Evolutionary conservation across 2,329 filamentous ascomycete species (phyloP), one percentile per base, ranked within the genome.

Genomic region (Venturiaceae sp.): DNA sequence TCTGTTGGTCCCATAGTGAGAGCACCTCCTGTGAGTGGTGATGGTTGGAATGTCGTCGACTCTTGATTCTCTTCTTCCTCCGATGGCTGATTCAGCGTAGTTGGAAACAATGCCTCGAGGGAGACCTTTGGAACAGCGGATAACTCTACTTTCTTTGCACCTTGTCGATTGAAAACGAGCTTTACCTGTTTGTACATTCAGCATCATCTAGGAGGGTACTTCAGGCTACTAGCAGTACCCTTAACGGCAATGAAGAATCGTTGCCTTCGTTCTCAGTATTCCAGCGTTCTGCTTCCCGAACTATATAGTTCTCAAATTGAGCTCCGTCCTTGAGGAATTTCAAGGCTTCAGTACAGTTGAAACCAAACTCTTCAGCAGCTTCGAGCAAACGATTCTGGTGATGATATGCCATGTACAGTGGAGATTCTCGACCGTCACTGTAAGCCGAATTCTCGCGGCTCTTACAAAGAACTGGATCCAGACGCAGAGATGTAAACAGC

Each of bases 331-430:
- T n/a, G 23, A 53, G 34, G 21, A 53, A 37, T 8, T 21, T 11
- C 7, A 53, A 19, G 13, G 13, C 52, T 7, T 53, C 34, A n/a
- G 30, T 8, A 32, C 30, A 36, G 9, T 53, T 30, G 26, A 30
- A 50, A 7, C 44, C 44, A 11, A 57, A 57, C 13, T 39, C n/a
- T 19, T 32, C 11, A 21, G 79, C 77, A 46, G 80, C 76, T 65
- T 76, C 80, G n/a, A 90, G 76, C 68, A 96, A 81, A 57, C 91
- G 86, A 68, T 92, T 87, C 50, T 84, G 82, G 69, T 96, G 91
- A 64, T 86, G 85, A 60, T 84, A 78, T 16, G 94, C 80, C 79
- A 95, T 90, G 71, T 95, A 95, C 64, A 90, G 85, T 0, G 85
- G 81, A 8, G 83, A 88, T 6, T 74, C 67, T 28, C 75, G 72